Evolutionary conservation across 768 basidiomycete genomes (phyloP).

Genomic region (Tremella yokohamensis): DNA sequence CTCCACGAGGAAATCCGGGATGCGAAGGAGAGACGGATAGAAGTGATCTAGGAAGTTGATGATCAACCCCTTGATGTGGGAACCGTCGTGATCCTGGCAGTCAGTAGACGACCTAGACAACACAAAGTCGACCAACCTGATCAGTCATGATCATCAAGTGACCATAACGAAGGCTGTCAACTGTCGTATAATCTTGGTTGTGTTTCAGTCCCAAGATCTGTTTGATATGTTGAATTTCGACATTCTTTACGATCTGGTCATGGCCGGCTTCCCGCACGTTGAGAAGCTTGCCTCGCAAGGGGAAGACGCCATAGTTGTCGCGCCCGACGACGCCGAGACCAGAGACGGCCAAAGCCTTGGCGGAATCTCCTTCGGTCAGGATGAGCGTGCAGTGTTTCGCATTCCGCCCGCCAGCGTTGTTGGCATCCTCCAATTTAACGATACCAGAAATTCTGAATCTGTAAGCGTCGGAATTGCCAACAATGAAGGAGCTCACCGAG

Average conservation of each 20-base stretch:
- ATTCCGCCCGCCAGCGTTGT: constrained; percentile 84
- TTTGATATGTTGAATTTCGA: constrained; percentile 94
- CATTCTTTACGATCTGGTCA: constrained; percentile 96
- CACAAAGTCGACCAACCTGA: constrained; percentile 63
- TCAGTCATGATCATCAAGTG: constrained; percentile 99
- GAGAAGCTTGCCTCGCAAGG: constrained; percentile 89
- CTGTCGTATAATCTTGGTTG: constrained; percentile 76
- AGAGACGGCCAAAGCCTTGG: constrained; percentile 91
- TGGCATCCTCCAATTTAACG: constrained; percentile 91
- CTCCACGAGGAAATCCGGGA: constrained; percentile 90
- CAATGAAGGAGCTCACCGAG: constrained; percentile 58
- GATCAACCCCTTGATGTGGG: constrained; percentile 99
- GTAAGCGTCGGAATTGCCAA: constrained; percentile 12
- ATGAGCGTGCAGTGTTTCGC: constrained; percentile 87
- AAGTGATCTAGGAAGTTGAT: constrained; percentile 98
- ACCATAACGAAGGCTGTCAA: constrained; percentile 76
- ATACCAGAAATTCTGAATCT: constrained; percentile 72
- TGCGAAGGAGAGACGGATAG: constrained; percentile 85
- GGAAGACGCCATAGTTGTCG: constrained; percentile 96
- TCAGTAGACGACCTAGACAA: not conserved
- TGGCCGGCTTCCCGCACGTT: constrained; percentile 96
- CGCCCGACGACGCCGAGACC: constrained; percentile 92
- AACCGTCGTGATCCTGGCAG: constrained; percentile 94
- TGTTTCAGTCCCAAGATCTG: constrained; percentile 96
- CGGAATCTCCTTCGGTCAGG: constrained; percentile 97